Evolutionary conservation across 495 filamentous ascomycete genomes (phyloP).

Genomic region (Aspergillus asperescens): DNA sequence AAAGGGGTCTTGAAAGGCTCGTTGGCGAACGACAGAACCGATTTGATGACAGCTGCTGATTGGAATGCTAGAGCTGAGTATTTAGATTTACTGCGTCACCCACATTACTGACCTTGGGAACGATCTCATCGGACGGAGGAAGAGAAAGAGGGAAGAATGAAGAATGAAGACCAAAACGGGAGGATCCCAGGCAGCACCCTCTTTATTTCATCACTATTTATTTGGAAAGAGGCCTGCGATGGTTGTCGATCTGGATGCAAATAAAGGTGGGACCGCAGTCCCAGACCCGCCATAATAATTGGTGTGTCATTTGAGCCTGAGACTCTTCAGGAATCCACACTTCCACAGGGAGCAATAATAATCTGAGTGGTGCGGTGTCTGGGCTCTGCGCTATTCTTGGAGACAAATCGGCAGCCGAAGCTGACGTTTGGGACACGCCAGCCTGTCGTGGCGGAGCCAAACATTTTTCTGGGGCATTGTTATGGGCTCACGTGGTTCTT

Average conservation of each 20-base stretch:
- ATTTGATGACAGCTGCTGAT: not conserved
- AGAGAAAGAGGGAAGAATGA: not conserved
- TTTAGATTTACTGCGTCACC: not conserved
- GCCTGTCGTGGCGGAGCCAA: constrained; percentile 14
- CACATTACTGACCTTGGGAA: not conserved
- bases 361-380: not conserved
- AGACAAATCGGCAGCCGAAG: constrained; percentile 6
- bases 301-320: constrained; percentile 1
- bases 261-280: constrained; percentile 3
- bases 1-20: not conserved
- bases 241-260: constrained; percentile 8
- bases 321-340: not conserved
- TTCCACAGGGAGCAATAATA: not conserved
- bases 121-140: not conserved
- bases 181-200: not conserved
- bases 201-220: not conserved
- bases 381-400: constrained; percentile 14
- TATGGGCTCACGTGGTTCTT: constrained; percentile 3
- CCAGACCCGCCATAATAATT: constrained; percentile 3
- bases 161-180: not conserved
- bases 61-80: not conserved
- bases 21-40: not conserved
- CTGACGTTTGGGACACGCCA: constrained; percentile 15
- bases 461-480: not conserved
- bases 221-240: not conserved